Percentiles rank a stretch among this genome's conserved stretches.
phyloP scores from a whole-genome alignment of 441 rosid genomes.

The Gossypium lobatum region DNA sequence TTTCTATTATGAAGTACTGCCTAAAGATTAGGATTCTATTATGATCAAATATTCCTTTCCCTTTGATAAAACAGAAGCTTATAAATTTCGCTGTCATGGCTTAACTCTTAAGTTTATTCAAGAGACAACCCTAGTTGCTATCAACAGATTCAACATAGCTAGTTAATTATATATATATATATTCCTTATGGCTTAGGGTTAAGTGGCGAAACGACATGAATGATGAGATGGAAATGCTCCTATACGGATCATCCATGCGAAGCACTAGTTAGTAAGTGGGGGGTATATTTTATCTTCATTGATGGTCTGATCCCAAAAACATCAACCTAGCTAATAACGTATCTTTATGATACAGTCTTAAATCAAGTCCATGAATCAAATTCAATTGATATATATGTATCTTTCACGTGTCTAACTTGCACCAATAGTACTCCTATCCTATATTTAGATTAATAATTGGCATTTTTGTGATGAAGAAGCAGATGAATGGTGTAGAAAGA shows the following conservation, averaged over 20 bases:
- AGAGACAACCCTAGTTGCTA: background rate
- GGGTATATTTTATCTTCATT: background rate
- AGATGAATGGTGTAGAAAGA: background rate
- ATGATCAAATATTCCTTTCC: background rate
- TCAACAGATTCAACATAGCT: background rate
- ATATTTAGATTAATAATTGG: no score
- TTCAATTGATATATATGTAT: background rate
- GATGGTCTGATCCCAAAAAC: background rate
- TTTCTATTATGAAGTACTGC: background rate
- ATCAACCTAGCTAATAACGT: background rate
- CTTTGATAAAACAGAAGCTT: background rate
- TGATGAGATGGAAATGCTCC: background rate
- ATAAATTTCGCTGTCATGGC: background rate
- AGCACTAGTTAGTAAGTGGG: background rate
- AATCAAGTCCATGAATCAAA: no score
- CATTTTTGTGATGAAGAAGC: background rate
- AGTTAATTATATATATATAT: no score
- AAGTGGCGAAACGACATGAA: background rate
- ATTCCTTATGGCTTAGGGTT: background rate
- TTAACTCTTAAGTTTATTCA: background rate
- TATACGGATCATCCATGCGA: no score
- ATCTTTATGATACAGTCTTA: background rate
- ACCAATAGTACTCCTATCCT: no score
- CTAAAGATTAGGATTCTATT: conserved; percentile 7
- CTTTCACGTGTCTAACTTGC: background rate